Percentiles rank a stretch among this genome's conserved stretches.
These are phyloP conservation scores for Hypoxylon sp. DNA, from an alignment of 2,329 filamentous ascomycete genomes.

Conservation along the genomic window DNA sequence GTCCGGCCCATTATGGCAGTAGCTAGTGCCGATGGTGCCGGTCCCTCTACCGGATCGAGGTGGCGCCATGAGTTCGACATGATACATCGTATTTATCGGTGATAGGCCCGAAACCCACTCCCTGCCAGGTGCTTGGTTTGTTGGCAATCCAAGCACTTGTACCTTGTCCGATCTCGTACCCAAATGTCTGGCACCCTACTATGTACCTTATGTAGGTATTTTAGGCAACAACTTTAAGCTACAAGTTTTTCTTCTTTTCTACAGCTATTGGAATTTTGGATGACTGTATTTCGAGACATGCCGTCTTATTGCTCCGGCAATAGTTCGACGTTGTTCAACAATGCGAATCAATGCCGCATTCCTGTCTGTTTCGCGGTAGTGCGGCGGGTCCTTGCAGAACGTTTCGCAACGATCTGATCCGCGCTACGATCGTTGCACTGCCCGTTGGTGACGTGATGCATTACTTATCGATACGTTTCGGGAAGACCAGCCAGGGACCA, in stretches of 20 bases:
- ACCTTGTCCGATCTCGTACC: not conserved
- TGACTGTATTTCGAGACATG: not conserved
- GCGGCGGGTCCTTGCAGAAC: conserved; percentile 23
- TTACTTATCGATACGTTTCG: conserved; percentile 23
- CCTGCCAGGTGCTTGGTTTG: no score
- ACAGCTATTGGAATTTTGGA: not conserved
- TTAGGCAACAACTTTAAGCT: not conserved
- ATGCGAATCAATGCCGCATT: not conserved
- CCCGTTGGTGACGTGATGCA: conserved; percentile 29
- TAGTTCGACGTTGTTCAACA: not conserved
- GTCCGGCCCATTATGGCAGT: conserved; percentile 34
- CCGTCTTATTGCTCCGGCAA: not conserved
- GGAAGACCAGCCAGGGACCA: conserved; percentile 11
- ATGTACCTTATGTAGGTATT: not conserved
- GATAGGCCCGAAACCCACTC: not conserved
- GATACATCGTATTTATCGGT: conserved; percentile 22
- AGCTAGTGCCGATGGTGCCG: conserved; percentile 32
- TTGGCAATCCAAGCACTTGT: not conserved
- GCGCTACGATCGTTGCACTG: conserved; percentile 22
- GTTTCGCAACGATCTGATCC: conserved; percentile 32
- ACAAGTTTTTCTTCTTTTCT: not conserved
- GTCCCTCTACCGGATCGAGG: conserved; percentile 17
- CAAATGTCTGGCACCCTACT: conserved; percentile 6
- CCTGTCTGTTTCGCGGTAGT: not conserved
- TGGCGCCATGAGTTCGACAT: conserved; percentile 13